A percentile compares a stretch with the other conserved stretches of the same genome.
Conservation (phyloP, 805 yeast genomes). For the Saturnispora besseyi region DNA sequence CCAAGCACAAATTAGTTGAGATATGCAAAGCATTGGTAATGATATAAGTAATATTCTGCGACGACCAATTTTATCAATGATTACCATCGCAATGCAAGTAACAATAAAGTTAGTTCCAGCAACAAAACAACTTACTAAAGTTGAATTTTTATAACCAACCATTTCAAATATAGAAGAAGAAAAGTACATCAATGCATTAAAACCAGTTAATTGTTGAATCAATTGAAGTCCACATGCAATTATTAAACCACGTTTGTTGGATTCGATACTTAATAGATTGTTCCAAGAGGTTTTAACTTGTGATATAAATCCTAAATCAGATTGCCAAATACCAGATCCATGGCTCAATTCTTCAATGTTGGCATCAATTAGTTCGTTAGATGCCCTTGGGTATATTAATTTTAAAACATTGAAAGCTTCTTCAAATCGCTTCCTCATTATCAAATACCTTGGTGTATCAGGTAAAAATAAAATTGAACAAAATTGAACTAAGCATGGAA, state of each 20-base stretch:
- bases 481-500: constrained; percentile 78
- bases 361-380: constrained; percentile 52
- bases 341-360: constrained; percentile 59
- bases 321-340: constrained; percentile 29
- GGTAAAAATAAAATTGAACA: constrained; percentile 76
- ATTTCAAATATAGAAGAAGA: constrained; percentile 86
- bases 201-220: constrained; percentile 93
- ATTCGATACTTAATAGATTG: constrained; percentile 55
- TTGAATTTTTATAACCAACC: constrained; percentile 79
- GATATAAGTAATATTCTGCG: constrained; percentile 69
- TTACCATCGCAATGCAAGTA: constrained; percentile 74
- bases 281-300: constrained; percentile 53
- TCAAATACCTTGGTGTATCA: constrained; percentile 87
- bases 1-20: constrained; percentile 71
- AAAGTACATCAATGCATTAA: constrained; percentile 93
- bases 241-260: constrained; percentile 80
- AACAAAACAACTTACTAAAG: constrained; percentile 90
- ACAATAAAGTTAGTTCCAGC: constrained; percentile 92
- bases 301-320: constrained; percentile 27
- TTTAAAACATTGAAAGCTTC: constrained; percentile 59
- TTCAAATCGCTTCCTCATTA: constrained; percentile 56
- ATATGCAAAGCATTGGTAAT: constrained; percentile 72
- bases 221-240: constrained; percentile 93
- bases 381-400: constrained; percentile 53
- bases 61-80: constrained; percentile 84